Evolutionary conservation across 768 basidiomycete genomes (phyloP).

Genomic region (Lactarius deliciosus): DNA sequence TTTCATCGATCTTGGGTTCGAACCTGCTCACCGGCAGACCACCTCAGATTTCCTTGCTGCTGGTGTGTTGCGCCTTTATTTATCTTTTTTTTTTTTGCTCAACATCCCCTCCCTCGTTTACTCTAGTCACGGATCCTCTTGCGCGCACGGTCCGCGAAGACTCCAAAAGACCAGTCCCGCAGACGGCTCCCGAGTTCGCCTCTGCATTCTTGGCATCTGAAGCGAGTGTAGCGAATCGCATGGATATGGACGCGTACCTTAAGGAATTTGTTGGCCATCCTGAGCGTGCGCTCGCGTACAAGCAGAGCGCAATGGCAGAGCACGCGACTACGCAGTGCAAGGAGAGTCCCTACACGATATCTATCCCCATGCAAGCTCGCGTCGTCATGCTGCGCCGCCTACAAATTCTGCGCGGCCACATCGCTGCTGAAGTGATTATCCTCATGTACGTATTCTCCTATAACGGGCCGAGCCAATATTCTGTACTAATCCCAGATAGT

Average conservation of each 20-base stretch:
- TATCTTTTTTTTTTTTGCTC: not conserved
- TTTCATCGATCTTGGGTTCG: constrained; percentile 74
- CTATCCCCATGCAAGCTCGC: constrained; percentile 39
- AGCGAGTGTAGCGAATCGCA: constrained; percentile 43
- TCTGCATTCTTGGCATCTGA: constrained; percentile 39
- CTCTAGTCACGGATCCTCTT: constrained; percentile 57
- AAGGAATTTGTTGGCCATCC: constrained; percentile 46
- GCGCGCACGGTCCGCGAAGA: constrained; percentile 53
- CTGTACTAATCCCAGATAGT: constrained; percentile 36
- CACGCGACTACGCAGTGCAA: constrained; percentile 47
- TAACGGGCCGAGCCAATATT: not conserved
- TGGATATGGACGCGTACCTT: constrained; percentile 48
- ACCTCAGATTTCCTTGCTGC: constrained; percentile 75
- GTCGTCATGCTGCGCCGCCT: constrained; percentile 38
- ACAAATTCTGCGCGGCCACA: constrained; percentile 38
- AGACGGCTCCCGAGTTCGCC: constrained; percentile 58
- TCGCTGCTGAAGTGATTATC: constrained; percentile 34
- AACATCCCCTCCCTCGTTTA: constrained; percentile 28
- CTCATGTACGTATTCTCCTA: constrained; percentile 28
- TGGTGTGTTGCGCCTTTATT: constrained; percentile 30
- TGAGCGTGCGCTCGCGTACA: constrained; percentile 45
- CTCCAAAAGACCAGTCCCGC: constrained; percentile 45
- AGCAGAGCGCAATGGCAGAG: constrained; percentile 49
- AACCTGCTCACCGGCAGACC: constrained; percentile 77
- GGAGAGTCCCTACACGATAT: constrained; percentile 40